Evolutionary conservation across 2,329 filamentous ascomycete species (phyloP).

Genomic region (Hypoxylon sp.): DNA sequence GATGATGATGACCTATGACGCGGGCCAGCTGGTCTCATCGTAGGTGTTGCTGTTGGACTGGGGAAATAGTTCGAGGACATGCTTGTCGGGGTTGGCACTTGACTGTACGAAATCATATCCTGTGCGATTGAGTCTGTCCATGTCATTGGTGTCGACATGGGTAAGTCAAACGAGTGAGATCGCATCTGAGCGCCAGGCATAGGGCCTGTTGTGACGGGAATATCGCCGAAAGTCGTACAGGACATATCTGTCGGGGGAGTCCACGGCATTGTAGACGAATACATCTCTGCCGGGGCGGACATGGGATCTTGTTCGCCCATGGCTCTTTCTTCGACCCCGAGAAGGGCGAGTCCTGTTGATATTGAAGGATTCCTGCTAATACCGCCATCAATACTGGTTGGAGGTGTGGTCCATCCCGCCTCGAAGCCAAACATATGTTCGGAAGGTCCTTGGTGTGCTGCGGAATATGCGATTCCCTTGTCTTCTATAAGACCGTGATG

Average conservation of each 20-base stretch:
- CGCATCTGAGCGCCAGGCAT: constrained; percentile 52
- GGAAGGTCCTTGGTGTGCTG: constrained; percentile 46
- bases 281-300: constrained; percentile 55
- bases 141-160: constrained; percentile 52
- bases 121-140: constrained; percentile 53
- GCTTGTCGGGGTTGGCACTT: constrained; percentile 56
- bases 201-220: constrained; percentile 52
- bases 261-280: constrained; percentile 59
- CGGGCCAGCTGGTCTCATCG: constrained; percentile 51
- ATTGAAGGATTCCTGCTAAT: constrained; percentile 57
- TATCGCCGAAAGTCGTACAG: constrained; percentile 54
- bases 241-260: constrained; percentile 58
- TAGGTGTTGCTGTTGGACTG: constrained; percentile 59
- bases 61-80: constrained; percentile 59
- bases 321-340: constrained; percentile 52
- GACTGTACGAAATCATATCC: constrained; percentile 56
- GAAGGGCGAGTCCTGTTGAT: constrained; percentile 54
- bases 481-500: constrained; percentile 49
- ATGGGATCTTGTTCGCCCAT: constrained; percentile 48
- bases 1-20: constrained; percentile 53
- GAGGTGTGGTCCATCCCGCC: constrained; percentile 58
- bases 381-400: constrained; percentile 55
- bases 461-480: constrained; percentile 53
- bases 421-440: constrained; percentile 58
- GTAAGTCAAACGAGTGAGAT: constrained; percentile 58